Evolutionary conservation across 2,329 filamentous ascomycete species (phyloP).

Genomic region (Chaetomium sp.): DNA sequence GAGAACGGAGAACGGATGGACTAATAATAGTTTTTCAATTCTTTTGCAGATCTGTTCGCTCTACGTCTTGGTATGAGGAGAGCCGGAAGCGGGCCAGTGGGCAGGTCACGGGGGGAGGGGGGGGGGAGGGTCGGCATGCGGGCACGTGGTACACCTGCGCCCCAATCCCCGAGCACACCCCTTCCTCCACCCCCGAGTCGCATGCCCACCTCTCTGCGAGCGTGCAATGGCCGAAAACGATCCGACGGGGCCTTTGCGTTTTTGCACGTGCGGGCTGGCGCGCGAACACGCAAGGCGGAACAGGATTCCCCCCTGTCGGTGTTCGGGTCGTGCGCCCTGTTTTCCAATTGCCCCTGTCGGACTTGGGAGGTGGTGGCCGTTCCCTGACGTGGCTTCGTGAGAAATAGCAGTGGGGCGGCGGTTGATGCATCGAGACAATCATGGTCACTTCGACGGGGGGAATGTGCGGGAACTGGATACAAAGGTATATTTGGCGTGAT

Average conservation of each 20-base stretch:
- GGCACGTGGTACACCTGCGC: conserved; percentile 20
- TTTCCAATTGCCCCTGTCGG: not conserved
- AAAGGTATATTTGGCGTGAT: not conserved
- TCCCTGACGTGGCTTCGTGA: not conserved
- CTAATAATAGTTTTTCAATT: not conserved
- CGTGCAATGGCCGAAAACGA: not conserved
- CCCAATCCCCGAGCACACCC: not conserved
- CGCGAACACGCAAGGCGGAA: not conserved
- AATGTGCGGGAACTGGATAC: not conserved
- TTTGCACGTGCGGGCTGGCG: not conserved
- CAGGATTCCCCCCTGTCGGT: not conserved
- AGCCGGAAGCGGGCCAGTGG: not conserved
- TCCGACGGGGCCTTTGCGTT: not conserved
- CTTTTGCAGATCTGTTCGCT: conserved; percentile 53
- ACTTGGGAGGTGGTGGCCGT: not conserved
- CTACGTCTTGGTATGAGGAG: conserved; percentile 52
- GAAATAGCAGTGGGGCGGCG: not conserved
- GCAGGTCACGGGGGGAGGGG: not conserved
- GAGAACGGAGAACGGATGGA: not conserved
- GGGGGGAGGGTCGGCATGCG: not conserved
- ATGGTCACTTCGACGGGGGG: not conserved
- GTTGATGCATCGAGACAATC: not conserved
- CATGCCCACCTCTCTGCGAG: conserved; percentile 3
- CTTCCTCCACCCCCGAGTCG: not conserved
- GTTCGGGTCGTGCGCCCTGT: not conserved